Evolutionary conservation across 164 flowering plant species (phyloP).

Genomic region (Kalanchoe fedtschenkoi): DNA sequence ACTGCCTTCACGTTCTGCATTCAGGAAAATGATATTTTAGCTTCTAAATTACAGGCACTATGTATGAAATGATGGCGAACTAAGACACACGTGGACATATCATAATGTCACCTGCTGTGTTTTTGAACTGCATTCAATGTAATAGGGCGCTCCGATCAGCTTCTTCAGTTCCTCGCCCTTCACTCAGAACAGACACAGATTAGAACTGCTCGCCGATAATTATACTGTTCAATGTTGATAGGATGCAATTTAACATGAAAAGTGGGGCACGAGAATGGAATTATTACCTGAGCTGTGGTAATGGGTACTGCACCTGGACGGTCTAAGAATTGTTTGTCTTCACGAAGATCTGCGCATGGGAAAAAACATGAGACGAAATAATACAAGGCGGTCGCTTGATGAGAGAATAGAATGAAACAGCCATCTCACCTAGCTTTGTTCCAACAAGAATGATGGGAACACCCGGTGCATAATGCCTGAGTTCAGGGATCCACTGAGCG

Average conservation of each 20-base stretch:
- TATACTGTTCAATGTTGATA: background rate
- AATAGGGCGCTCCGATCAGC: slow-evolving; percentile 49
- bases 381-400: background rate
- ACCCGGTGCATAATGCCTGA: slow-evolving; percentile 63
- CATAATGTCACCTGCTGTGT: slow-evolving; percentile 46
- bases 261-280: no score
- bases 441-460: slow-evolving; percentile 66
- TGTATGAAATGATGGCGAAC: background rate
- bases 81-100: background rate
- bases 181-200: slow-evolving; percentile 8
- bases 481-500: slow-evolving; percentile 58
- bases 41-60: background rate
- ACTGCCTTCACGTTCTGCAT: slow-evolving; percentile 62
- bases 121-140: slow-evolving; percentile 66
- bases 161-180: slow-evolving; percentile 65
- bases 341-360: slow-evolving; percentile 38
- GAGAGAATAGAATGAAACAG: background rate
- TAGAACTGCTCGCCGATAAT: background rate
- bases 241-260: background rate
- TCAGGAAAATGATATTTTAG: background rate
- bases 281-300: slow-evolving; percentile 38
- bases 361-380: background rate
- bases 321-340: slow-evolving; percentile 49
- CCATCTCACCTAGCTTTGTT: slow-evolving; percentile 44
- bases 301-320: slow-evolving; percentile 57